phyloP scores from a whole-genome alignment of 495 filamentous ascomycete genomes.

The Neurospora sublineolata region DNA sequence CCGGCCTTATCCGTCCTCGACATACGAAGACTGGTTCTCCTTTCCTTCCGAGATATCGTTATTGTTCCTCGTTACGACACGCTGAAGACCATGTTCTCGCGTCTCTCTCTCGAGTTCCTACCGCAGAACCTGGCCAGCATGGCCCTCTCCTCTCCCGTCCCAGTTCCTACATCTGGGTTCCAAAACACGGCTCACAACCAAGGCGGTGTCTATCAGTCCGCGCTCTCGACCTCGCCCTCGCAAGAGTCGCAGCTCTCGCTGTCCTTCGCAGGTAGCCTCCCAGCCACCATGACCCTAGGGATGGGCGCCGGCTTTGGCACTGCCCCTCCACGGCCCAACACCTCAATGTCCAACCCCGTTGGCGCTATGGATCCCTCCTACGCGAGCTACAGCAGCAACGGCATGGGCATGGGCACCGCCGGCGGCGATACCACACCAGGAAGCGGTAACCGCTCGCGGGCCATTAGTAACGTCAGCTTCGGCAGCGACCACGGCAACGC shows the following conservation, averaged over 20 bases:
- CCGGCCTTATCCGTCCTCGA: constrained; percentile 50
- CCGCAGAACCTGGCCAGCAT: constrained; percentile 47
- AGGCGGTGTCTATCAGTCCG: constrained; percentile 4
- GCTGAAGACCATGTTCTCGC: constrained; percentile 81
- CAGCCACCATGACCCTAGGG: background rate
- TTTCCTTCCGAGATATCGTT: constrained; percentile 80
- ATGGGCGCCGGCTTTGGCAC: constrained; percentile 6
- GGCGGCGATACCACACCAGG: constrained; percentile 44
- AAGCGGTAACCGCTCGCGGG: constrained; percentile 51
- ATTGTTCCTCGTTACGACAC: constrained; percentile 76
- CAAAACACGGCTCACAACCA: constrained; percentile 5
- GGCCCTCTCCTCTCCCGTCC: constrained; percentile 30
- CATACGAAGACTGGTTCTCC: constrained; percentile 75
- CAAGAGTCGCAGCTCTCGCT: constrained; percentile 28
- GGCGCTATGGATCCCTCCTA: constrained; percentile 49
- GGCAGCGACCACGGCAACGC: constrained; percentile 36
- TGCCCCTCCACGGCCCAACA: constrained; percentile 46
- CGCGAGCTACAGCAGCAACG: constrained; percentile 65
- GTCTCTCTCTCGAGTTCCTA: constrained; percentile 71
- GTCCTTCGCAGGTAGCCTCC: constrained; percentile 25
- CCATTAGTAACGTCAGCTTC: constrained; percentile 79
- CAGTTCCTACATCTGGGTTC: constrained; percentile 27
- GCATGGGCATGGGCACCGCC: constrained; percentile 60
- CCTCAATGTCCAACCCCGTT: constrained; percentile 42
- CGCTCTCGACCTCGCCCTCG: constrained; percentile 20